Conservation (phyloP, 2,329 filamentous ascomycete genomes). For the Amauroascus verrucosus region DNA sequence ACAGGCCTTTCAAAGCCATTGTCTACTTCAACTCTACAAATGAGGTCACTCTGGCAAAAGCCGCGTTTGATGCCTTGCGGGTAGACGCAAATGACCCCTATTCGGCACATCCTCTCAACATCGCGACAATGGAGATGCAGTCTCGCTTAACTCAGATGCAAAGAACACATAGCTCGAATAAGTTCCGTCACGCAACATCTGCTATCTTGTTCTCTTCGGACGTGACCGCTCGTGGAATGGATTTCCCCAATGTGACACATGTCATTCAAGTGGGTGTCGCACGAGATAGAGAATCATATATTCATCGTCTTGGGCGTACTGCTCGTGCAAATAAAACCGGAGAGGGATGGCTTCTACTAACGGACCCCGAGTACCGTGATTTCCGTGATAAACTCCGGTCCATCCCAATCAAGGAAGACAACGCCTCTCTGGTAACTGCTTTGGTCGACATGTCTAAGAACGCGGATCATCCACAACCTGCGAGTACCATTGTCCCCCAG, state of each 20-base stretch:
- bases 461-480: not conserved
- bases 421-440: conserved; percentile 19
- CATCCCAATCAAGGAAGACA: conserved; percentile 43
- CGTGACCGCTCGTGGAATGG: conserved; percentile 72
- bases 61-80: conserved; percentile 46
- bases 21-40: conserved; percentile 77
- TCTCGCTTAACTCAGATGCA: conserved; percentile 60
- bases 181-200: conserved; percentile 55
- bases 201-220: conserved; percentile 68
- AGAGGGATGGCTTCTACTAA: conserved; percentile 51
- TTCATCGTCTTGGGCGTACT: conserved; percentile 68
- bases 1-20: conserved; percentile 82
- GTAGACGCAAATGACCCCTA: conserved; percentile 25
- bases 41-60: conserved; percentile 55
- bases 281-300: conserved; percentile 57
- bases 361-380: conserved; percentile 40
- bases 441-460: not conserved
- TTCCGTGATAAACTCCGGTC: conserved; percentile 45
- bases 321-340: conserved; percentile 56
- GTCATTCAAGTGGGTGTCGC: conserved; percentile 64
- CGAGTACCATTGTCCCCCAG: conserved; percentile 17
- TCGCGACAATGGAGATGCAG: conserved; percentile 56
- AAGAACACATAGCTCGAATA: conserved; percentile 60
- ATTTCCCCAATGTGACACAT: conserved; percentile 70
- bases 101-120: conserved; percentile 24